These are phyloP conservation scores for Guadua angustifolia DNA, from an alignment of 176 grass and related monocot genomes.

Conservation along the genomic window DNA sequence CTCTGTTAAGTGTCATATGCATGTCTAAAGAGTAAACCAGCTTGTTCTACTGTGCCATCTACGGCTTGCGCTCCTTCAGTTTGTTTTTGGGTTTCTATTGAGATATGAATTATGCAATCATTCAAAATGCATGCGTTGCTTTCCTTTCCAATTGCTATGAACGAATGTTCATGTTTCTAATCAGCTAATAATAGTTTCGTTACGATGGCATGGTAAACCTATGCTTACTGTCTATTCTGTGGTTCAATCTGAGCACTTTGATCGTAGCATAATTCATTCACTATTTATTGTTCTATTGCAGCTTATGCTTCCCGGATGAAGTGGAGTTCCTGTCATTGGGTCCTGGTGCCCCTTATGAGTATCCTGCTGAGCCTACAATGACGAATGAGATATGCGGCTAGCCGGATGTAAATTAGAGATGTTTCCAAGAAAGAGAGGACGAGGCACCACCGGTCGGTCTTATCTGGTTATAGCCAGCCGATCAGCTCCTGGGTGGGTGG, in stretches of 20 bases:
- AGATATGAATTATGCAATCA: not conserved
- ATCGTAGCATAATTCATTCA: not conserved
- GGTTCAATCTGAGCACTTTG: not conserved
- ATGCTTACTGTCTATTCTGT: not conserved
- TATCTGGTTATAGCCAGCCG: constrained; percentile 28
- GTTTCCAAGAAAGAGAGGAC: constrained; percentile 16
- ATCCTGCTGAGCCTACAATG: constrained; percentile 32
- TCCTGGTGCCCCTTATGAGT: not conserved
- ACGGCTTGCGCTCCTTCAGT: no score
- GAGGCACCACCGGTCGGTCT: not conserved
- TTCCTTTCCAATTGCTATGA: not conserved
- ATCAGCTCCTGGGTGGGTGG: constrained; percentile 28
- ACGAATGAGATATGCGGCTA: constrained; percentile 15
- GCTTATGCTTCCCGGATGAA: constrained; percentile 25
- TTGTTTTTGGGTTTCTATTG: not conserved
- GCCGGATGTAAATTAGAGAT: constrained; percentile 25
- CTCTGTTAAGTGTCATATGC: not conserved
- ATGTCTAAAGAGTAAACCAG: not conserved
- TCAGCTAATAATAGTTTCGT: not conserved
- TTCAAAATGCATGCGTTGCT: not conserved
- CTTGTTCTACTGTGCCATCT: not conserved
- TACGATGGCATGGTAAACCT: not conserved
- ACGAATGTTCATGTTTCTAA: not conserved
- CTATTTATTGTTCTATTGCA: constrained; percentile 1
- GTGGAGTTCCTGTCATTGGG: not conserved